These are phyloP conservation scores for Verticillium nubilum DNA, from an alignment of 2,329 filamentous ascomycete species.

Conservation along the genomic window DNA sequence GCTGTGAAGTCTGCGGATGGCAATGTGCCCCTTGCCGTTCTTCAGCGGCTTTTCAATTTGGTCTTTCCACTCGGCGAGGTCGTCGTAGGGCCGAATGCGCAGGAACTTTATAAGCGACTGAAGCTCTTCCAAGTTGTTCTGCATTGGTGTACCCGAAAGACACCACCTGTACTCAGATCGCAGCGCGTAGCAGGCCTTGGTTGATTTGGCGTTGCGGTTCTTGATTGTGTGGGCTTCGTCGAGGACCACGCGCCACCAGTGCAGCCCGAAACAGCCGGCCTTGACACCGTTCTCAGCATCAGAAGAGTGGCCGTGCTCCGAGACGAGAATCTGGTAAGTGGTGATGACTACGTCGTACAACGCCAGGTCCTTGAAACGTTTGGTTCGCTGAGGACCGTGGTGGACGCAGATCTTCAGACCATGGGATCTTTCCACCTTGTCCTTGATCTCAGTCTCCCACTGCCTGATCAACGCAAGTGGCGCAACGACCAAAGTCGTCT, in stretches of 20 bases:
- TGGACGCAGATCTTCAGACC: constrained; percentile 80
- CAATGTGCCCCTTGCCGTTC: constrained; percentile 80
- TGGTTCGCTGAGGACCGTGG: constrained; percentile 81
- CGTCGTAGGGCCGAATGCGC: constrained; percentile 84
- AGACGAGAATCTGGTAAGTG: constrained; percentile 92
- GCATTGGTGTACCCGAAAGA: constrained; percentile 92
- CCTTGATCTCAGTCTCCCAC: constrained; percentile 90
- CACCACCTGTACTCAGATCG: constrained; percentile 91
- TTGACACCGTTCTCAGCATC: constrained; percentile 57
- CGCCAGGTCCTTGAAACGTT: constrained; percentile 69
- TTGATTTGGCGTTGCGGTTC: constrained; percentile 93
- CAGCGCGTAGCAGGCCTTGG: constrained; percentile 83
- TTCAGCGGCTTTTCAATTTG: constrained; percentile 88
- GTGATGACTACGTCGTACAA: constrained; percentile 94
- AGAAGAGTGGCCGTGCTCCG: constrained; percentile 72
- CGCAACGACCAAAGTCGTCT: constrained; percentile 84
- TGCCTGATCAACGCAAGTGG: constrained; percentile 92
- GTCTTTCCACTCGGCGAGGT: constrained; percentile 81
- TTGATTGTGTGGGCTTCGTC: constrained; percentile 99
- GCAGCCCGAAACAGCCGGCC: constrained; percentile 80
- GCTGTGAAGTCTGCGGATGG: constrained; percentile 79
- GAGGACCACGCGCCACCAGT: constrained; percentile 93
- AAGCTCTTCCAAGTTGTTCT: constrained; percentile 95
- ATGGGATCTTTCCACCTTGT: constrained; percentile 67
- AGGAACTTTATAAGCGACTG: constrained; percentile 92